Evolutionary conservation across 1,139 yeast genomes (phyloP).

Genomic region (Hansenula anomala): DNA sequence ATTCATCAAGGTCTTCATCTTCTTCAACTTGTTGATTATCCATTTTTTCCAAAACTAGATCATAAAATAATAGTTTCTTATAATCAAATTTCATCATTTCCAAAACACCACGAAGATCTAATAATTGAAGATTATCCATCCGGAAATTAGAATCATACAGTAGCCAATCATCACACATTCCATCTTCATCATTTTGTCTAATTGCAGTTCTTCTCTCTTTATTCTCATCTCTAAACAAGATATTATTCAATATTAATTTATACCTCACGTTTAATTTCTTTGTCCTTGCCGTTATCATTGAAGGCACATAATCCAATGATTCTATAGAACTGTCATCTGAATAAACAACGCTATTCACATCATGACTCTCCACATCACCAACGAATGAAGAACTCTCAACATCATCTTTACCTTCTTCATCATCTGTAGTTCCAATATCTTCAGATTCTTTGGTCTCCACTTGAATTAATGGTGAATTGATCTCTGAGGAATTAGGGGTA

Average conservation of each 20-base stretch:
- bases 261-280: neutral
- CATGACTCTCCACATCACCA: neutral
- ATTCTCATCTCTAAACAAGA: conserved; percentile 15
- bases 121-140: conserved; percentile 29
- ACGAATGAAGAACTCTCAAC: neutral
- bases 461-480: neutral
- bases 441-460: neutral
- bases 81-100: conserved; percentile 23
- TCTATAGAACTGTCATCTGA: conserved; percentile 1
- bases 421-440: neutral
- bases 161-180: conserved; percentile 33
- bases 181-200: conserved; percentile 21
- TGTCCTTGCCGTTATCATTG: conserved; percentile 8
- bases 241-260: conserved; percentile 10
- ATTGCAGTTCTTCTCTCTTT: conserved; percentile 19
- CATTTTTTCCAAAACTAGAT: conserved; percentile 7
- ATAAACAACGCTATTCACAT: neutral
- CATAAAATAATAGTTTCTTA: conserved; percentile 32
- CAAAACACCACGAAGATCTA: conserved; percentile 28
- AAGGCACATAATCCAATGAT: conserved; percentile 1
- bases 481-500: neutral
- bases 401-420: neutral
- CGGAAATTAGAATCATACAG: conserved; percentile 32
- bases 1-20: neutral
- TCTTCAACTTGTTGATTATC: neutral